phyloP scores from a whole-genome alignment of 345 rosid genomes.

The Trapa bicornis region DNA sequence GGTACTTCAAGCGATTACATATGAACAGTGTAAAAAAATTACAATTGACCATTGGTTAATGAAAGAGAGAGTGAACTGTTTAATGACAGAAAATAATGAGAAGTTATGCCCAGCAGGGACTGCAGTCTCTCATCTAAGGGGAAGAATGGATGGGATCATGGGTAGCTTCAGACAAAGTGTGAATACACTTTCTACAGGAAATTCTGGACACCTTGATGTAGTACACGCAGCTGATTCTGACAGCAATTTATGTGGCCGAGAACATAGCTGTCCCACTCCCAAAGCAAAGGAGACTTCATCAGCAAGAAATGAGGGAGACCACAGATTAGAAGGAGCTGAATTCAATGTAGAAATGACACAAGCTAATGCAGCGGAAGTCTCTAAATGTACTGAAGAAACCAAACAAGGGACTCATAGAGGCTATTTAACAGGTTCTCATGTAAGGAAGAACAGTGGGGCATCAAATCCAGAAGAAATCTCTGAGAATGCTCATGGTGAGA shows the following conservation, averaged over 20 bases:
- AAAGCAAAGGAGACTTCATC: slow-evolving; percentile 15
- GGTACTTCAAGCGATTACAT: background rate
- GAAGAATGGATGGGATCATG: slow-evolving; percentile 35
- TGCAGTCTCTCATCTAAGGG: slow-evolving; percentile 15
- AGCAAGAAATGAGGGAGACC: slow-evolving; percentile 11
- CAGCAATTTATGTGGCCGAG: slow-evolving; percentile 14
- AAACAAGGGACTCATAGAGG: slow-evolving; percentile 12
- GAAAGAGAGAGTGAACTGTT: background rate
- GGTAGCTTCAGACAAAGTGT: slow-evolving; percentile 26
- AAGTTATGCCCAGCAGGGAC: slow-evolving; percentile 14
- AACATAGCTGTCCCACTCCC: slow-evolving; percentile 7
- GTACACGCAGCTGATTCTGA: slow-evolving; percentile 7
- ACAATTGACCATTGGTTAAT: background rate
- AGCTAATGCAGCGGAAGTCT: slow-evolving; percentile 3
- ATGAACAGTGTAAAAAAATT: no score
- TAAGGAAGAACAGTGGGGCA: slow-evolving; percentile 6
- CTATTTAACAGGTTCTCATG: slow-evolving; percentile 8
- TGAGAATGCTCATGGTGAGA: slow-evolving; percentile 3
- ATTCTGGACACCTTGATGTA: slow-evolving; percentile 11
- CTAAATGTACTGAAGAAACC: background rate
- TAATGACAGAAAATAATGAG: slow-evolving; percentile 24
- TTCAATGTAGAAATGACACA: background rate
- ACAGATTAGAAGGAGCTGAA: slow-evolving; percentile 8
- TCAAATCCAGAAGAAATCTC: background rate
- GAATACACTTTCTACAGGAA: slow-evolving; percentile 11